Evolutionary conservation across 306 rosid genomes (phyloP).

Genomic region (Pyrus communis): DNA sequence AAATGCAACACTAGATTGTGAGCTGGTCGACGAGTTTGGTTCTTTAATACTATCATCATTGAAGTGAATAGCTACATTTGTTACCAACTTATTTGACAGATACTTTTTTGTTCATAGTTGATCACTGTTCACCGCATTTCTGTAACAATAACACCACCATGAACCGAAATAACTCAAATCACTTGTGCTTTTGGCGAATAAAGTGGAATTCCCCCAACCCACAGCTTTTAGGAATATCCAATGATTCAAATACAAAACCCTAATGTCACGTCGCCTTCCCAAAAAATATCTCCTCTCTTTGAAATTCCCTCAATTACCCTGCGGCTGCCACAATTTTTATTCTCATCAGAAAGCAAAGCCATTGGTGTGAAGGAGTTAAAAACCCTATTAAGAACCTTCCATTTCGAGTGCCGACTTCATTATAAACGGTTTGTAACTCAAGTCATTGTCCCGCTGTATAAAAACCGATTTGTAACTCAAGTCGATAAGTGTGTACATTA

Average conservation of each 20-base stretch:
- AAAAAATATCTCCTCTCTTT: not conserved
- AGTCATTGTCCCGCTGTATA: no score
- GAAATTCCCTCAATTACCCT: not conserved
- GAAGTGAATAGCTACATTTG: no score
- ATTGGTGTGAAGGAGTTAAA: not conserved
- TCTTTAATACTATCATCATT: no score
- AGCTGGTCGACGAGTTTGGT: no score
- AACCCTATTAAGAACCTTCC: not conserved
- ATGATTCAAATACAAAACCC: not conserved
- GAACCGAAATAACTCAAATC: not conserved
- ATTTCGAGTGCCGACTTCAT: not conserved
- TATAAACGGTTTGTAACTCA: not conserved
- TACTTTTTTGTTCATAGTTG: no score
- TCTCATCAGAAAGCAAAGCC: not conserved
- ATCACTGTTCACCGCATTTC: not conserved
- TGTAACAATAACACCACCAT: not conserved
- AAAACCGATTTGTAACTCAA: no score
- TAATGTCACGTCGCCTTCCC: not conserved
- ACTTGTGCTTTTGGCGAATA: not conserved
- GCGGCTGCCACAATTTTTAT: not conserved
- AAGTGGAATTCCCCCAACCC: not conserved
- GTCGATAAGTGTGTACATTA: no score
- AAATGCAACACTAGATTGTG: no score
- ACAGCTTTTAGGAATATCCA: not conserved
- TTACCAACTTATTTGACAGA: no score